Base-by-base conservation (phyloP, 169 alveolate species). In the Plasmodium vinckei region DNA sequence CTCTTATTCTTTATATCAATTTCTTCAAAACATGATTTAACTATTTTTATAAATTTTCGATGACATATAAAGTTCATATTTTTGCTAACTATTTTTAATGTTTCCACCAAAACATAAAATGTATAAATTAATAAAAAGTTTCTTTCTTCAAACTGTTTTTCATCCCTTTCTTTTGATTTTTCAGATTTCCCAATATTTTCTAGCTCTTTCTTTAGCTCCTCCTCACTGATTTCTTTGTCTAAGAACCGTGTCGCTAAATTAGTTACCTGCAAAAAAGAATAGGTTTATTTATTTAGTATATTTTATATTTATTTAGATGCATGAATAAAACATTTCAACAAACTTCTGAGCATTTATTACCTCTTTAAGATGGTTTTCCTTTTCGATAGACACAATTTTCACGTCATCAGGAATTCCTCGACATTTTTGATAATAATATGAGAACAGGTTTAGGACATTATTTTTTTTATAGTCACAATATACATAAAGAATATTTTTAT, bases 361-460 rank as follows among this genome's bases (percentile, higher is more conserved):
- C 75, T 51, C 42, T 23, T 64, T 25, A 23, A 63, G 33, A 23
- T 53, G 68, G 5, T 9, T 42, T 46, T 51, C 88, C 57, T 63
- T 46, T 27, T 33, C 53, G 15, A 72, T 49, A 0, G 72, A 1
- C 2, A 61, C 13, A 25, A 19, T 57, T 33, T 23, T 46, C 13
- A 1, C 10, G 42, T n/a, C 19, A 5, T 25, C 4, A 25, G 19
- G 33, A 10, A 15, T 21, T 0, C 12, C 42, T 44, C 21, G 56
- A n/a, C 17, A 25, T 44, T 77, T 77, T 3, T 56, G 25, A 23
- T 77, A 63, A 47, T 77, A 77, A 59, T 77, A 77, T 23, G 42
- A 42, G n/a, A 77, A 47, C 25, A 77, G 15, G 42, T 64, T 77
- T 9, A 77, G 67, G 10, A 77, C 54, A 44, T 64, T 77, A 23